phyloP scores from a whole-genome alignment of 352 stramenopile genomes.

The Phytophthora sansomeana region DNA sequence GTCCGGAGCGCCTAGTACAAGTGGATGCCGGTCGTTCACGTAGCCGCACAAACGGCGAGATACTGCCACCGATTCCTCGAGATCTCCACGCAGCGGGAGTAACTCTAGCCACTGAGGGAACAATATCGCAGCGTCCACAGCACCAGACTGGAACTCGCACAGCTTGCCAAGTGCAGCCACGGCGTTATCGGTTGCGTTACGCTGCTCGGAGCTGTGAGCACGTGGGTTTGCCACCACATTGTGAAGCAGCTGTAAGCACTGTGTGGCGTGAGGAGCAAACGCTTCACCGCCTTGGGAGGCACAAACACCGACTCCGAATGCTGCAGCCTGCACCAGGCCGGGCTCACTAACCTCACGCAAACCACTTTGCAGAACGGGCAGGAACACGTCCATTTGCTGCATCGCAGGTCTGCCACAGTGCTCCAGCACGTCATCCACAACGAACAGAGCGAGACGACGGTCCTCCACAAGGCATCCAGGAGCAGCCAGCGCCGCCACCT shows the following conservation, averaged over 20 bases:
- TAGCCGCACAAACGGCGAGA: slow-evolving; percentile 71
- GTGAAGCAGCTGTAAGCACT: slow-evolving; percentile 64
- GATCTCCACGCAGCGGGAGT: slow-evolving; percentile 75
- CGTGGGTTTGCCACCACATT: slow-evolving; percentile 64
- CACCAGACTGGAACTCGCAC: slow-evolving; percentile 65
- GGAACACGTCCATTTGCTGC: slow-evolving; percentile 63
- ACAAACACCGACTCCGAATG: slow-evolving; percentile 80
- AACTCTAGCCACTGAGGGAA: slow-evolving; percentile 79
- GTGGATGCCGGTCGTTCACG: slow-evolving; percentile 63
- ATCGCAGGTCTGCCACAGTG: slow-evolving; percentile 67
- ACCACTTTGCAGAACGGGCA: slow-evolving; percentile 72
- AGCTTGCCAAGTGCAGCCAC: slow-evolving; percentile 79
- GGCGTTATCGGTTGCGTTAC: slow-evolving; percentile 86
- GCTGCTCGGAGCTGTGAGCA: slow-evolving; percentile 51
- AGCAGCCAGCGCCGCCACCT: slow-evolving; percentile 69
- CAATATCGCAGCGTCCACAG: slow-evolving; percentile 54
- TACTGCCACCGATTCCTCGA: slow-evolving; percentile 80
- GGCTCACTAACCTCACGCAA: slow-evolving; percentile 67
- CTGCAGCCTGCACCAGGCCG: slow-evolving; percentile 69
- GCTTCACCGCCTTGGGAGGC: slow-evolving; percentile 56
- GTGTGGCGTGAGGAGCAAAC: slow-evolving; percentile 62
- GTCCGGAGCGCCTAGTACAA: slow-evolving; percentile 59
- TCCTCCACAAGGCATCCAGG: slow-evolving; percentile 80
- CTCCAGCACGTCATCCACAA: slow-evolving; percentile 89
- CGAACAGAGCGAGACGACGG: slow-evolving; percentile 85